Percentiles rank a stretch among this genome's conserved stretches.
These are phyloP conservation scores for Acacia crassicarpa DNA, from an alignment of 306 rosid species.

Conservation along the genomic window DNA sequence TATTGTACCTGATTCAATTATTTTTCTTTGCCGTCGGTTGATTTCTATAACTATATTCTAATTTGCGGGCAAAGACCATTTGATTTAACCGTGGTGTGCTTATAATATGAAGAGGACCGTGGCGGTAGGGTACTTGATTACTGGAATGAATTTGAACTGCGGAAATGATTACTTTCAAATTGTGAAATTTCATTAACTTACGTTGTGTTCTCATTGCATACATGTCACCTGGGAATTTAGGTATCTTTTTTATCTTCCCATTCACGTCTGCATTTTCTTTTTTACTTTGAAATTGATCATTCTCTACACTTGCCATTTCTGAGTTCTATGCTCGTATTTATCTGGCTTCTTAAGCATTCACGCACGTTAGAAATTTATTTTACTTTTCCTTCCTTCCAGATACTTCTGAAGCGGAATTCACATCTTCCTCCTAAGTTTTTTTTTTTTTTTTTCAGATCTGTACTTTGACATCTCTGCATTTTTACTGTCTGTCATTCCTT, in stretches of 20 bases:
- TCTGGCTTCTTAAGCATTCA: background rate
- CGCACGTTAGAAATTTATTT: background rate
- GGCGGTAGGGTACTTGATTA: background rate
- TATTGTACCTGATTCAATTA: background rate
- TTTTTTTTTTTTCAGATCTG: background rate
- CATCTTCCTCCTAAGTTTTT: background rate
- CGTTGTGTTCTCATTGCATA: background rate
- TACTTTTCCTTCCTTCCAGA: background rate
- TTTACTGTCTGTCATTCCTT: background rate
- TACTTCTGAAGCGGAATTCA: background rate
- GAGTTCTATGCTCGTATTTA: background rate
- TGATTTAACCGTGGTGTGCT: background rate
- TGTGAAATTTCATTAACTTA: background rate
- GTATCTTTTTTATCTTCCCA: background rate
- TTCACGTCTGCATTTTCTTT: background rate
- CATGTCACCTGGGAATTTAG: background rate
- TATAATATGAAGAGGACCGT: background rate
- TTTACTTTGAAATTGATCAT: background rate
- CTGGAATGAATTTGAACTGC: conserved; percentile 1
- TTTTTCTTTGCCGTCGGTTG: background rate
- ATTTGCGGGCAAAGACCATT: background rate
- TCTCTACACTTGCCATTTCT: background rate
- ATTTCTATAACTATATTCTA: background rate
- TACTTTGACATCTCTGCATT: background rate
- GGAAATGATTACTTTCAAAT: background rate